Base-by-base conservation (phyloP, 495 filamentous ascomycete genomes). In the Daldinia loculata region DNA sequence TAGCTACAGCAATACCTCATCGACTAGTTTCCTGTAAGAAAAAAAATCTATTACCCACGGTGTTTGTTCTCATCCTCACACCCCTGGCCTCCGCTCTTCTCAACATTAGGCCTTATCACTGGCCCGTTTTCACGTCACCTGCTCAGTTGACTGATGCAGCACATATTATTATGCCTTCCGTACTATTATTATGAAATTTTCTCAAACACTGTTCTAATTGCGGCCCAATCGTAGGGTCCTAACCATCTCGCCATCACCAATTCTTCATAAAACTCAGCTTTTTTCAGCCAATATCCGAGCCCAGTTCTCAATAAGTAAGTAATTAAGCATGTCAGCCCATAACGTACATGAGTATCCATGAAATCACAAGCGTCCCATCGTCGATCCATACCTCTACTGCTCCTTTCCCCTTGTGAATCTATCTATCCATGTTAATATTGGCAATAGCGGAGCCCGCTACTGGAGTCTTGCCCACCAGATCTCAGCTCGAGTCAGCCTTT, bases 401-500 rank as follows among this genome's bases (percentile, higher is more conserved):
- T 41, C 51, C 9, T 55, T 62, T 55, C 52, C 56, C 45, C 22
- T 53, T 27, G 60, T 36, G 15, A 38, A 32, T 59, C 43, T 66
- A 36, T 66, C 41, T 26, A 72, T 66, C 70, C 70, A 66, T 72
- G 70, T 66, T 72, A 69, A 72, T 72, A 72, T 72, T 68, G 65
- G 17, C 70, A 66, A 62, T 69, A 72, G 70, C 70, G 65, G 70
- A 65, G 22, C 65, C 19, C 45, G 50, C 70, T 72, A 66, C 69
- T 64, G 61, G 48, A 52, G 36, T 67, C 32, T 50, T 32, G 56
- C 61, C 65, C 60, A 52, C 61, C 38, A 53, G 65, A 61, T 66
- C 65, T 72, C 70, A 72, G 26, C 30, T 60, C 51, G 70, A 69
- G 64, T 72, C 64, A 65, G 65, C 43, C 15, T 60, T 45, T 56